phyloP scores from a whole-genome alignment of 2,329 filamentous ascomycete species.

The Ophiocordyceps camponoti-rufipedis region DNA sequence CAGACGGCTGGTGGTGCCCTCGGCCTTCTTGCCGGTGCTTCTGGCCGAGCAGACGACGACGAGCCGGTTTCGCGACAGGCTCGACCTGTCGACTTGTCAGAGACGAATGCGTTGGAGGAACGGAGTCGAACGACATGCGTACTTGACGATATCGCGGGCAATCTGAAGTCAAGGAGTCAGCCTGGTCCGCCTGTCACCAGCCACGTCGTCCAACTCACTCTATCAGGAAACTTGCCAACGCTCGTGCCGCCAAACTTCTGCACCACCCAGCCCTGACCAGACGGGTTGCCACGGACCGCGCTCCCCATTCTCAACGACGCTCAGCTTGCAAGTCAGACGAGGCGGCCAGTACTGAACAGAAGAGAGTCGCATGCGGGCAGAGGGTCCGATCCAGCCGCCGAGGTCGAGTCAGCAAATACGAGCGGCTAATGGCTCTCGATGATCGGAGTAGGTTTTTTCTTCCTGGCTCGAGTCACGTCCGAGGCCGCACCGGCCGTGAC shows the following conservation, averaged over 20 bases:
- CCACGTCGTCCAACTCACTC: conserved; percentile 21
- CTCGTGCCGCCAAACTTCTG: conserved; percentile 95
- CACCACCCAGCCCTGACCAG: conserved; percentile 52
- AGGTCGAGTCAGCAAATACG: too few species aligned
- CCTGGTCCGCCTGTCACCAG: neutral
- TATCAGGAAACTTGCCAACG: conserved; percentile 78
- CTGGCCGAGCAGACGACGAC: conserved; percentile 91
- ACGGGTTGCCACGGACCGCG: conserved; percentile 15
- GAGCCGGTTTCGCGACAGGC: conserved; percentile 51
- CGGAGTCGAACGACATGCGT: conserved; percentile 4
- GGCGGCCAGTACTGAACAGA: too few species aligned
- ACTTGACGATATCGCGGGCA: conserved; percentile 24
- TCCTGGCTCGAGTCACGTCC: too few species aligned
- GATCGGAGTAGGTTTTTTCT: too few species aligned
- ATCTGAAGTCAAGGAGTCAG: conserved; percentile 12
- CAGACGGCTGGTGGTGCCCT: conserved; percentile 80
- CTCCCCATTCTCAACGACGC: conserved; percentile 11
- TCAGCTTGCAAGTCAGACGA: too few species aligned
- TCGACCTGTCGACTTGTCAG: conserved; percentile 11
- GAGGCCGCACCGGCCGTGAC: too few species aligned
- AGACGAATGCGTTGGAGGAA: neutral
- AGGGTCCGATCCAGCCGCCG: too few species aligned
- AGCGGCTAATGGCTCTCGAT: too few species aligned
- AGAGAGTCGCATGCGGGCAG: too few species aligned
- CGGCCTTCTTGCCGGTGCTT: conserved; percentile 83